Evolutionary conservation across 2,329 filamentous ascomycete genomes (phyloP).

Genomic region (Coleophoma eucalyptorum): DNA sequence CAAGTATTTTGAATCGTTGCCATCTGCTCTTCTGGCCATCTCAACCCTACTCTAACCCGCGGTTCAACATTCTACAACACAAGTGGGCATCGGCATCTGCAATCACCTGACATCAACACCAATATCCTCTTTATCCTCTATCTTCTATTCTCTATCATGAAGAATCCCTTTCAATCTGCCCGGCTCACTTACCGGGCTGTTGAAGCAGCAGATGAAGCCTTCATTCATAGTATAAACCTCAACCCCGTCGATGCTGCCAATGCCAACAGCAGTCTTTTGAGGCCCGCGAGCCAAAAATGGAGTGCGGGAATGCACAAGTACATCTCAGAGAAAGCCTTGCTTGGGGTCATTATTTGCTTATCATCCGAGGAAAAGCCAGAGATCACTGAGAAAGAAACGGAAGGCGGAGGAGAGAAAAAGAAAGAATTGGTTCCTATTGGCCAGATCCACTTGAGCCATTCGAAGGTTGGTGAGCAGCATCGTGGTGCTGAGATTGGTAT

Average conservation of each 20-base stretch:
- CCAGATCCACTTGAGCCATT: conserved; percentile 23
- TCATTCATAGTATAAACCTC: conserved; percentile 25
- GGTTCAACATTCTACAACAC: too few species aligned
- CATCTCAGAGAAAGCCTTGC: conserved; percentile 23
- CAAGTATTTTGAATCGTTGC: too few species aligned
- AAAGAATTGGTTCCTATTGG: conserved; percentile 26
- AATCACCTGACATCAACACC: too few species aligned
- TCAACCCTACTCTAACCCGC: too few species aligned
- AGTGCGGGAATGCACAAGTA: conserved; percentile 25
- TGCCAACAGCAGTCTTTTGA: conserved; percentile 23
- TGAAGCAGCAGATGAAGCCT: conserved; percentile 27
- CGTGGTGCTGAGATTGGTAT: conserved; percentile 34
- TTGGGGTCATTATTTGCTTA: conserved; percentile 34
- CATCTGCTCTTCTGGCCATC: too few species aligned
- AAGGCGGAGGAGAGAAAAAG: neutral
- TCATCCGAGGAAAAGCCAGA: conserved; percentile 9
- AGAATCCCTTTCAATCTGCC: conserved; percentile 16
- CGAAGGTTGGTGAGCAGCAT: conserved; percentile 26
- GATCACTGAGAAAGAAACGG: neutral
- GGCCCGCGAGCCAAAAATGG: conserved; percentile 24
- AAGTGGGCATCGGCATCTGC: too few species aligned
- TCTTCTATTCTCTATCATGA: neutral
- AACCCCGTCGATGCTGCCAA: conserved; percentile 26
- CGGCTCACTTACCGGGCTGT: conserved; percentile 34
- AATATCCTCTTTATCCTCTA: too few species aligned